phyloP scores from a whole-genome alignment of 2,329 filamentous ascomycete genomes.

The Penicillium fuscoglaucum region DNA sequence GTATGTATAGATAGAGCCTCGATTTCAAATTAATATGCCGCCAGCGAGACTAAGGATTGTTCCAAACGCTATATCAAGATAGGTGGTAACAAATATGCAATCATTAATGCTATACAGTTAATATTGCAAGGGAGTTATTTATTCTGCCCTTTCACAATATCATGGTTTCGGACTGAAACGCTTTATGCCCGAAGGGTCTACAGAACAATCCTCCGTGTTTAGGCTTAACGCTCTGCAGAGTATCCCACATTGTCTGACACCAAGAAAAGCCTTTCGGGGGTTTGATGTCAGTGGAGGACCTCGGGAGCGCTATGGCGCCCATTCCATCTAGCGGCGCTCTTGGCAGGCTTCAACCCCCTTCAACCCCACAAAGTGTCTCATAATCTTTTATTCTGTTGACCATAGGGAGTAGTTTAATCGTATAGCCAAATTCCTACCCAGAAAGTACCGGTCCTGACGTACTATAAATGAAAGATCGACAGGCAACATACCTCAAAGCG shows the following conservation, averaged over 20 bases:
- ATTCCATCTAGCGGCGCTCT: conserved; percentile 8
- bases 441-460: not conserved
- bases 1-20: not conserved
- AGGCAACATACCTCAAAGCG: not conserved
- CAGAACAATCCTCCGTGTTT: conserved; percentile 1
- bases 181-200: conserved; percentile 11
- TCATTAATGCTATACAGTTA: not conserved
- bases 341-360: conserved; percentile 8
- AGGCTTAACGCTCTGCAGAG: conserved; percentile 5
- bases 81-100: not conserved
- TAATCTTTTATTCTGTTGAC: conserved; percentile 1
- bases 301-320: conserved; percentile 8
- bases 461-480: not conserved
- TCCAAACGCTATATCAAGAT: not conserved
- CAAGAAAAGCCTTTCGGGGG: not conserved
- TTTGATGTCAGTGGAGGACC: conserved; percentile 2
- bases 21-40: not conserved
- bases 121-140: conserved; percentile 17
- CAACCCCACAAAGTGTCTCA: conserved; percentile 14
- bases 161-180: conserved; percentile 21
- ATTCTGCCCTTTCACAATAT: not conserved
- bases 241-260: conserved; percentile 1
- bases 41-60: not conserved
- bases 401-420: not conserved
- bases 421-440: not conserved